A percentile compares a stretch with the other conserved stretches of the same genome.
phyloP scores from a whole-genome alignment of 192 early-diverging fungal genomes.

The Pilaira anomala region DNA sequence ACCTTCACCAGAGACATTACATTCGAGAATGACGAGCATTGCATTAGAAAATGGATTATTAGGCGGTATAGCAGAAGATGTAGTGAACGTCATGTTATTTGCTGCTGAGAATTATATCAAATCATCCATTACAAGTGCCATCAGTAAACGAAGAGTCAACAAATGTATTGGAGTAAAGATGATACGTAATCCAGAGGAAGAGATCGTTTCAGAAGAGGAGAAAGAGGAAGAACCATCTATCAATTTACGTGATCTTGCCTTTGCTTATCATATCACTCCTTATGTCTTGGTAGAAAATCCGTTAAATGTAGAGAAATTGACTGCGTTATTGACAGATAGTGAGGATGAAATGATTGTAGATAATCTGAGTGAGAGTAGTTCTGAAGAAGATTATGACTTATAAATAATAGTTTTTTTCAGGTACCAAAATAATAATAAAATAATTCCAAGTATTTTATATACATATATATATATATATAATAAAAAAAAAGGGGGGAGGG shows the following conservation, averaged over 20 bases:
- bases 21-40: slow-evolving; percentile 64
- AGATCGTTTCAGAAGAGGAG: slow-evolving; percentile 23
- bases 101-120: slow-evolving; percentile 71
- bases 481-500: too few species aligned
- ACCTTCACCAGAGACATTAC: slow-evolving; percentile 60
- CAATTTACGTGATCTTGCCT: slow-evolving; percentile 57
- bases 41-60: slow-evolving; percentile 65
- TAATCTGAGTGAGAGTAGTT: slow-evolving; percentile 10
- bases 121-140: slow-evolving; percentile 62
- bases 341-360: slow-evolving; percentile 40
- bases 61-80: slow-evolving; percentile 59
- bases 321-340: slow-evolving; percentile 43
- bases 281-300: slow-evolving; percentile 62
- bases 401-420: too few species aligned
- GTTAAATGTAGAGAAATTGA: slow-evolving; percentile 53
- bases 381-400: slow-evolving; percentile 13
- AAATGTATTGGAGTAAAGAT: slow-evolving; percentile 47
- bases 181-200: not conserved
- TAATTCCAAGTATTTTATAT: too few species aligned
- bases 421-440: too few species aligned
- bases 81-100: slow-evolving; percentile 62
- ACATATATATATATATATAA: too few species aligned
- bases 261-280: slow-evolving; percentile 64
- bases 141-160: slow-evolving; percentile 63
- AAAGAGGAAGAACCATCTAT: slow-evolving; percentile 35